Evolutionary conservation across 2,329 filamentous ascomycete genomes (phyloP).

Genomic region (Trichophyton schoenleinii): DNA sequence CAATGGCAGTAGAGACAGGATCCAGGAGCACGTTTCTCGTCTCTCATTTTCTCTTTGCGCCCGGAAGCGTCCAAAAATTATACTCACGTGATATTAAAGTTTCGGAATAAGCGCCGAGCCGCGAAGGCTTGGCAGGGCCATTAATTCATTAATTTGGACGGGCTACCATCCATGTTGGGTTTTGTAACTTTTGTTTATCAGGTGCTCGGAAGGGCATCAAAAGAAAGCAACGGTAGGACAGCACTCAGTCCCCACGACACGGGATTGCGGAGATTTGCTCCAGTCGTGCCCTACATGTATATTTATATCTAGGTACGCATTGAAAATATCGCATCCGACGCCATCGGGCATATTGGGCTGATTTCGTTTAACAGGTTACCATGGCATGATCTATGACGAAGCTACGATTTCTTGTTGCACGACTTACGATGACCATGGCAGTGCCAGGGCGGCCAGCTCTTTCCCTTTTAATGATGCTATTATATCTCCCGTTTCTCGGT

Average conservation of each 20-base stretch:
- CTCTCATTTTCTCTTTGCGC: neutral
- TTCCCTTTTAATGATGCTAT: conserved; percentile 2
- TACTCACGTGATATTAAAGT: neutral
- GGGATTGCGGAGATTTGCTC: neutral
- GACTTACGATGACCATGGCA: neutral
- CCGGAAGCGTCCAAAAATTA: neutral
- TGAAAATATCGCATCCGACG: neutral
- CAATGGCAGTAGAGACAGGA: neutral
- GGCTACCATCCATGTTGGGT: neutral
- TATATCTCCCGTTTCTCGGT: conserved; percentile 12
- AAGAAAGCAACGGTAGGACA: neutral
- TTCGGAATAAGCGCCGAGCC: neutral
- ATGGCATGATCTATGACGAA: neutral
- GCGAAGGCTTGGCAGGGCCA: neutral
- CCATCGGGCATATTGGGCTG: neutral
- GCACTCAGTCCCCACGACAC: neutral
- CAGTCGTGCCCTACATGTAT: neutral
- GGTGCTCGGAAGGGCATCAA: neutral
- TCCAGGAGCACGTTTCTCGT: neutral
- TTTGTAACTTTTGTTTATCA: neutral
- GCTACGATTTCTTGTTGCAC: neutral
- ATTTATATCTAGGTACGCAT: neutral
- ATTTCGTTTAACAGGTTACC: neutral
- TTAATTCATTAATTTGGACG: neutral
- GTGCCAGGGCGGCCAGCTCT: neutral